Percentiles rank a stretch among this genome's conserved stretches.
phyloP scores from a whole-genome alignment of 306 rosid genomes.

The Sechiopsis laciniata region DNA sequence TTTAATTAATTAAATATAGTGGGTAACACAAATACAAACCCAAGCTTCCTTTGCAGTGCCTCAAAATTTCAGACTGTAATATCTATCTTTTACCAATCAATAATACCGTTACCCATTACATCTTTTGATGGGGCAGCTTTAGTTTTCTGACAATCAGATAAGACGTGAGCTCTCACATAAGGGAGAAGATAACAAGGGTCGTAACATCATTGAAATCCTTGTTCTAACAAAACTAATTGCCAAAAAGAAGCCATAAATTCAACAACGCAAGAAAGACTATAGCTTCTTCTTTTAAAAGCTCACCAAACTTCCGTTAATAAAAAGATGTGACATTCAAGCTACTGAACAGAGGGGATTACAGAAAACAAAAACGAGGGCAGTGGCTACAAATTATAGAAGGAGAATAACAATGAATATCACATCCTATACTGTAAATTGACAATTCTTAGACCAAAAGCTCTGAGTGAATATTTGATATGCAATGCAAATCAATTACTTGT shows the following conservation, averaged over 20 bases:
- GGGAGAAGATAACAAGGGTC: neutral
- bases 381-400: neutral
- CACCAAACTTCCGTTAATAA: neutral
- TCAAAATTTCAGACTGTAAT: too few species aligned
- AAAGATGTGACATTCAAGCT: neutral
- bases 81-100: too few species aligned
- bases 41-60: too few species aligned
- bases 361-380: neutral
- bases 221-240: neutral
- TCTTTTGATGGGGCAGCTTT: too few species aligned
- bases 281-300: neutral
- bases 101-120: too few species aligned
- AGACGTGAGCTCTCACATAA: too few species aligned
- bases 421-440: neutral
- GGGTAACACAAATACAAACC: too few species aligned
- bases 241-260: constrained; percentile 1
- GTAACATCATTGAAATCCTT: neutral
- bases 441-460: neutral
- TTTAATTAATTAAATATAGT: too few species aligned
- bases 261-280: neutral
- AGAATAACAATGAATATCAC: neutral
- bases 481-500: neutral
- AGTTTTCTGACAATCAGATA: too few species aligned
- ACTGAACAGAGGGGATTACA: neutral
- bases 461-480: neutral